Conservation (phyloP, 2,329 filamentous ascomycete species). For the Apiospora pterosperma region DNA sequence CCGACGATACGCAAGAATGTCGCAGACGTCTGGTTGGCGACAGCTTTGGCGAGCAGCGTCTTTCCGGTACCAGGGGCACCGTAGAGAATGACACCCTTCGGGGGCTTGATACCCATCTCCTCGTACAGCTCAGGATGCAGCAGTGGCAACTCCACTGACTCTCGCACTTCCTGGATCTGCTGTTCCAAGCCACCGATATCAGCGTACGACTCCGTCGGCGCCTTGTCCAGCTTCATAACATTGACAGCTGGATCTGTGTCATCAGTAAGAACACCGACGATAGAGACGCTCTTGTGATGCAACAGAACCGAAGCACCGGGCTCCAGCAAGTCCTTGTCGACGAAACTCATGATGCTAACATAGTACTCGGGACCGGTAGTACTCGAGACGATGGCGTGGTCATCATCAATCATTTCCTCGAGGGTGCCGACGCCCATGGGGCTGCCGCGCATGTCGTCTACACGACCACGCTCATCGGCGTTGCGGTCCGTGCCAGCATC, state of each 20-base stretch:
- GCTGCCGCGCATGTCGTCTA: conserved; percentile 97
- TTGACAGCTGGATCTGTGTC: conserved; percentile 93
- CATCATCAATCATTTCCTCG: conserved; percentile 98
- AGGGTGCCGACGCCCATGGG: conserved; percentile 98
- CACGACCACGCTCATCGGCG: conserved; percentile 89
- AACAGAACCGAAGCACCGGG: conserved; percentile 92
- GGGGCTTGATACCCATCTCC: conserved; percentile 99
- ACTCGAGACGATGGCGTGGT: conserved; percentile 97
- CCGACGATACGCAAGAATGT: conserved; percentile 97
- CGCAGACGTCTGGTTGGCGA: conserved; percentile 97
- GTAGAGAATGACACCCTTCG: conserved; percentile 98
- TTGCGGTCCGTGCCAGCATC: conserved; percentile 78
- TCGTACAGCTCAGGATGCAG: conserved; percentile 97
- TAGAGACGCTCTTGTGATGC: conserved; percentile 96
- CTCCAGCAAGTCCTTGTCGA: conserved; percentile 97
- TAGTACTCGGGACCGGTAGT: conserved; percentile 98
- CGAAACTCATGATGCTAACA: conserved; percentile 99
- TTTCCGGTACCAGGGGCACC: conserved; percentile 96
- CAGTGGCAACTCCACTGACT: conserved; percentile 92
- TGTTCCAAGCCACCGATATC: conserved; percentile 95
- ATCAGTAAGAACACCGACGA: conserved; percentile 94
- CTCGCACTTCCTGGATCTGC: conserved; percentile 96
- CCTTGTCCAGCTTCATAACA: conserved; percentile 99
- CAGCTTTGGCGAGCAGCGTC: conserved; percentile 91
- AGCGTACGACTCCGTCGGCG: conserved; percentile 95